phyloP scores from a whole-genome alignment of 1,284 basidiomycete genomes.

The Mycena sp. region DNA sequence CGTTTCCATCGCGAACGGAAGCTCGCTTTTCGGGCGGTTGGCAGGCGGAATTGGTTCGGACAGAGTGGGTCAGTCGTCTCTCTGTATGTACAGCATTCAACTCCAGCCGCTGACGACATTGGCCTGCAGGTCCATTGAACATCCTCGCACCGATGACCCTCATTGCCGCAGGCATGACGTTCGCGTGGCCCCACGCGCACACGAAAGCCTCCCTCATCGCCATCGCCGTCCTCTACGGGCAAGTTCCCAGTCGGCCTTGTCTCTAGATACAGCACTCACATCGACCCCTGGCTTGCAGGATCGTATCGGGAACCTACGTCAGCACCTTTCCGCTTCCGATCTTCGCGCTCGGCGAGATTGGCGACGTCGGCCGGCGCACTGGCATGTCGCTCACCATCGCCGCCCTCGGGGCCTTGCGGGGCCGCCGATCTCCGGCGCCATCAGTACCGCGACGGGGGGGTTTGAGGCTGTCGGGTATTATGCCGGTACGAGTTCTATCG shows the following conservation, averaged over 20 bases:
- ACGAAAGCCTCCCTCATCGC: slow-evolving; percentile 47
- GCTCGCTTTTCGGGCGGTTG: slow-evolving; percentile 55
- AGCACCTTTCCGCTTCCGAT: slow-evolving; percentile 63
- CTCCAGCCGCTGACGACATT: neutral
- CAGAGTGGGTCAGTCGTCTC: slow-evolving; percentile 46
- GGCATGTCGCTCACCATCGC: slow-evolving; percentile 69
- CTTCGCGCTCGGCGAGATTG: slow-evolving; percentile 64
- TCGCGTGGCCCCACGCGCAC: slow-evolving; percentile 59
- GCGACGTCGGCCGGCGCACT: slow-evolving; percentile 68
- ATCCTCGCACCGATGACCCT: slow-evolving; percentile 57
- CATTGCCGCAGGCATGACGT: slow-evolving; percentile 58
- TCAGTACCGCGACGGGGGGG: slow-evolving; percentile 57
- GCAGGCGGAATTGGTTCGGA: slow-evolving; percentile 52
- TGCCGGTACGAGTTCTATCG: slow-evolving; percentile 45
- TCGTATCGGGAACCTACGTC: slow-evolving; percentile 62
- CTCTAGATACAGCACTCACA: neutral
- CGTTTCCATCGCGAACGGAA: slow-evolving; percentile 58
- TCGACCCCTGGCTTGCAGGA: slow-evolving; percentile 31
- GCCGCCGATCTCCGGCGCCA: slow-evolving; percentile 72
- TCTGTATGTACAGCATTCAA: slow-evolving; percentile 23
- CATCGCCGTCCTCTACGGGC: slow-evolving; percentile 58
- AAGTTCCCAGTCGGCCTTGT: slow-evolving; percentile 31
- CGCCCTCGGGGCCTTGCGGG: slow-evolving; percentile 57
- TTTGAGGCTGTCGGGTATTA: slow-evolving; percentile 66
- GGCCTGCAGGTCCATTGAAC: slow-evolving; percentile 53